Percentiles rank a stretch among this genome's conserved stretches.
Conservation (phyloP, 106 monocot species). For the Dioscorea dumetorum region DNA sequence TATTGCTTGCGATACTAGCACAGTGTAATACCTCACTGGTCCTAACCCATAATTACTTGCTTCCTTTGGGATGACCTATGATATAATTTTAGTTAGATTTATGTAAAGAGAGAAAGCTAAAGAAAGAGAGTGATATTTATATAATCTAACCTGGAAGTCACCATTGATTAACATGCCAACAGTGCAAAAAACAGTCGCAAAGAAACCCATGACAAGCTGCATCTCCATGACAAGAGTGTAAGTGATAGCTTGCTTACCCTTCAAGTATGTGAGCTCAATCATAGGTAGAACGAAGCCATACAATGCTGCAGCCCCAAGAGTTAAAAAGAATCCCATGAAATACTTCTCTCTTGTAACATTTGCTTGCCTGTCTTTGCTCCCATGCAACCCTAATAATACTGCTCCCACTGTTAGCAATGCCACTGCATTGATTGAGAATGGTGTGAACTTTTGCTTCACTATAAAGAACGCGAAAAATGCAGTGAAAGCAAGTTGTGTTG, state of each 20-base stretch:
- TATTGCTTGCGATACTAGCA: constrained; percentile 6
- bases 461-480: constrained; percentile 17
- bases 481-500: constrained; percentile 19
- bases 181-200: not conserved
- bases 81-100: not conserved
- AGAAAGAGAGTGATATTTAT: too few relatives aligned
- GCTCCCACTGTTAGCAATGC: constrained; percentile 12
- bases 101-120: too few relatives aligned
- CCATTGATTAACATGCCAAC: constrained; percentile 4
- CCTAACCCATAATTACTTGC: constrained; percentile 10
- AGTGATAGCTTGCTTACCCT: not conserved
- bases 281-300: constrained; percentile 20
- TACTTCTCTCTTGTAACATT: constrained; percentile 3
- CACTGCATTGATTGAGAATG: too few relatives aligned
- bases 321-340: constrained; percentile 9
- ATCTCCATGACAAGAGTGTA: too few relatives aligned
- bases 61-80: constrained; percentile 19
- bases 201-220: not conserved
- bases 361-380: constrained; percentile 2
- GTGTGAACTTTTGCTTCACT: constrained; percentile 8
- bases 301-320: constrained; percentile 12
- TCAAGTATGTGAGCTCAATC: constrained; percentile 14
- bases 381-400: constrained; percentile 10
- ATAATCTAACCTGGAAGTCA: constrained; percentile 11
- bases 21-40: constrained; percentile 9